phyloP scores from a whole-genome alignment of 2,329 filamentous ascomycete genomes.

The Arthrobotrys iridis region DNA sequence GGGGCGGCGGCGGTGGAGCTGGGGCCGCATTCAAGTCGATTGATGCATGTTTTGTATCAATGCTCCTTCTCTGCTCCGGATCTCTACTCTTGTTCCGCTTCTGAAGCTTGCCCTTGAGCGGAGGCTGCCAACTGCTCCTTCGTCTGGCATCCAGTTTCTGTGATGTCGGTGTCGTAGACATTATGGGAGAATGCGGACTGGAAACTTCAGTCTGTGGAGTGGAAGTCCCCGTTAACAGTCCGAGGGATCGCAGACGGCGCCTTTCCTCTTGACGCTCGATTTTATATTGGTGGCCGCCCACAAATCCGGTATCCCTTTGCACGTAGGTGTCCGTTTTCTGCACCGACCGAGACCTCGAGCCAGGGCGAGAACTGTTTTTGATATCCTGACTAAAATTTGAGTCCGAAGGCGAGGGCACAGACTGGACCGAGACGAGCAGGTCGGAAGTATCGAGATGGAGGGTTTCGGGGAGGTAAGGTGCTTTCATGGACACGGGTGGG shows the following conservation, averaged over 20 bases:
- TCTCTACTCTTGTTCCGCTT: constrained; percentile 53
- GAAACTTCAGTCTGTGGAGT: constrained; percentile 32
- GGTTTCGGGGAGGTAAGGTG: constrained; percentile 49
- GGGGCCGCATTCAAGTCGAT: constrained; percentile 23
- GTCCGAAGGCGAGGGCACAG: constrained; percentile 38
- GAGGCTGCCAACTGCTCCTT: constrained; percentile 50
- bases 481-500: constrained; percentile 52
- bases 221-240: constrained; percentile 33
- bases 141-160: constrained; percentile 40
- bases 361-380: constrained; percentile 25
- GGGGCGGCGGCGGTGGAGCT: constrained; percentile 9
- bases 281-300: constrained; percentile 50
- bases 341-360: constrained; percentile 25
- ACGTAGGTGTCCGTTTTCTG: constrained; percentile 37
- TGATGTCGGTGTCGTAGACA: constrained; percentile 6
- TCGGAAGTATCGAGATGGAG: constrained; percentile 51
- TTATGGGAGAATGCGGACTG: not conserved
- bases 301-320: constrained; percentile 33
- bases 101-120: constrained; percentile 45
- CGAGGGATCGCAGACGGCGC: constrained; percentile 46
- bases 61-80: constrained; percentile 44
- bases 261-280: constrained; percentile 47
- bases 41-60: constrained; percentile 31
- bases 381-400: not conserved
- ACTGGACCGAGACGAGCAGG: constrained; percentile 51